Base-by-base conservation (phyloP, 139 green algal genomes). In the Edaphochlamys debaryana region DNA sequence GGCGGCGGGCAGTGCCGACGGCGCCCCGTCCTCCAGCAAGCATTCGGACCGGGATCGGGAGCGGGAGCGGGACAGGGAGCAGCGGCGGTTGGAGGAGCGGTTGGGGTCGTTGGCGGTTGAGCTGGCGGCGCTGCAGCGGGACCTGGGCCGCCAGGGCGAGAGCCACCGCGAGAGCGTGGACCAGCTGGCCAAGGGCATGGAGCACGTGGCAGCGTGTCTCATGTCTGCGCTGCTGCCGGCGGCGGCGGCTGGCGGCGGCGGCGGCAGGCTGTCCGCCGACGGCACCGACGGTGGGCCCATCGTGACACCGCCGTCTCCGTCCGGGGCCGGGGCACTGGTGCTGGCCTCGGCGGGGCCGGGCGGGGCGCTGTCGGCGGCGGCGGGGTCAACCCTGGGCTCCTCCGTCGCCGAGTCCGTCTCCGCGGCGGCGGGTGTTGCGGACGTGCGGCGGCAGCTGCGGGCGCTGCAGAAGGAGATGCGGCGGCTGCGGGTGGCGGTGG, bases 401-500 rank as follows among this genome's bases (percentile, higher is more conserved):
- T 32, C 25, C 25, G 56, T n/a, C 2, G 17, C 25, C 19, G 56
- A 25, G 4, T 7, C 17, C 17, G 52, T 20, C 17, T 15, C 17
- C 17, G 52, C 52, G 52, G 52, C 52, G 52, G 52, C 56, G 56
- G 38, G 4, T 17, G 50, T 34, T 13, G 9, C 38, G 7, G 75
- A 66, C 23, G 60, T 82, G 34, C n/a, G 41, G 63, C 76, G 76
- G 60, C 76, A 82, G 64, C n/a, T 82, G 62, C 76, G 76, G 32
- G 4, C 63, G 76, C 45, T 82, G 76, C 76, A 82, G 32, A 48
- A 52, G 76, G 76, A 82, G 45, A 82, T 82, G 76, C 76, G 76
- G n/a, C 62, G 64, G 4, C 45, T 82, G 63, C 42, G 45, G n/a
- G 63, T 42, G 11, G 63, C 22, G 9, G 60, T 74, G 63, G 76